Conservation (phyloP, 352 stramenopile genomes). For the Plasmopara halstedii region DNA sequence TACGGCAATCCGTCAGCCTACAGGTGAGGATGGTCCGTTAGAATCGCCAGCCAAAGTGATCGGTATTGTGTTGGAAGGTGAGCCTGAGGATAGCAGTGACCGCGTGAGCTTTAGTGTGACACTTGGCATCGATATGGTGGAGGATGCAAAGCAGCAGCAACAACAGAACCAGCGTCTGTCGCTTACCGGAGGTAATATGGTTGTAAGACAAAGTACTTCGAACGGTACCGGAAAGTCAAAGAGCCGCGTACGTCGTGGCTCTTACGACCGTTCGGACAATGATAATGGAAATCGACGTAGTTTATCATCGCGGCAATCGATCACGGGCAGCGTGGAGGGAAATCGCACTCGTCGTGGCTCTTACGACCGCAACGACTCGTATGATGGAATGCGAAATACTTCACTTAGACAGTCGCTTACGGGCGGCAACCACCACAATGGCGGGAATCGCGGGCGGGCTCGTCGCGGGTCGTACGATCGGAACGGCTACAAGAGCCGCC, state of each 20-base stretch:
- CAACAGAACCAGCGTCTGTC: slow-evolving; percentile 29
- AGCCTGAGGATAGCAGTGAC: slow-evolving; percentile 43
- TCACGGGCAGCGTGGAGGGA: slow-evolving; percentile 20
- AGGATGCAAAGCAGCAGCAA: slow-evolving; percentile 61
- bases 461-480: slow-evolving; percentile 62
- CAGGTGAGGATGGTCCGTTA: slow-evolving; percentile 65
- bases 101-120: slow-evolving; percentile 83
- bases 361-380: slow-evolving; percentile 41
- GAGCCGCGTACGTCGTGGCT: slow-evolving; percentile 35
- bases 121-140: slow-evolving; percentile 51
- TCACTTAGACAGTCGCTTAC: slow-evolving; percentile 34
- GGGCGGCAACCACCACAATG: slow-evolving; percentile 27
- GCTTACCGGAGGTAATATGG: slow-evolving; percentile 26
- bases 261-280: slow-evolving; percentile 42
- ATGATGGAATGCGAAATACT: slow-evolving; percentile 24
- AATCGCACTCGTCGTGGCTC: slow-evolving; percentile 34
- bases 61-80: slow-evolving; percentile 56
- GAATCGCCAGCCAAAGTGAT: slow-evolving; percentile 71
- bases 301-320: slow-evolving; percentile 27
- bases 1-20: slow-evolving; percentile 56
- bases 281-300: slow-evolving; percentile 29
- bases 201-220: slow-evolving; percentile 17
- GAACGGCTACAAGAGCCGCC: slow-evolving; percentile 31
- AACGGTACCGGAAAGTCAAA: slow-evolving; percentile 28
- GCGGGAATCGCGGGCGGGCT: slow-evolving; percentile 32